Base-by-base conservation (phyloP, 1,284 basidiomycete species). In the Coriolopsis trogii region DNA sequence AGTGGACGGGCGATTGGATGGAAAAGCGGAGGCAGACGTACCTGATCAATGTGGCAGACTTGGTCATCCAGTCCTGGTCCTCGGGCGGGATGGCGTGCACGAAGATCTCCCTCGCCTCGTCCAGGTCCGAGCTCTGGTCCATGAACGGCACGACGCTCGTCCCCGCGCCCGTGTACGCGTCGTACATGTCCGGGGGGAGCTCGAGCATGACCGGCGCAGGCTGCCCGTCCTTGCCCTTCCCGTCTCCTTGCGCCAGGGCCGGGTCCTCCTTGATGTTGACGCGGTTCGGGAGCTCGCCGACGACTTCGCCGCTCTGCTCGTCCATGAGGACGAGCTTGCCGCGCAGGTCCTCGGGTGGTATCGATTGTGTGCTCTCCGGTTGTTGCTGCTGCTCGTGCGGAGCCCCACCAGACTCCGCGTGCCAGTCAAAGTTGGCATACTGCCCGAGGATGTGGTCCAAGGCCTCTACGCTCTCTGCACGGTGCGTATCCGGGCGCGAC, bases 291-390 rank as follows among this genome's bases (percentile, higher is more conserved):
- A 93, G 73, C 64, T 88, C 81, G 1, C 87, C 89, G 9, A 93
- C 75, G 6, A 93, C 76, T 61, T 90, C 81, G 2, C 90, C 89
- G 47, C 79, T 85, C 36, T 82, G 77, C 65, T 92, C 81, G 66
- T 93, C 84, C 56, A 92, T 77, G 48, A 91, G 78, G 8, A 93
- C 81, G 28, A 93, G 77, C 42, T 79, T 80, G 5, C 89, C 88
- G 33, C 84, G 76, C 21, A 87, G 70, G 59, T 87, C 83, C 18
- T 54, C 46, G n/a, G 43, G n/a, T 18, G 38, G 36, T 15, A 15
- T n/a, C 29, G 34, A 34, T 20, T 23, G 36, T 9, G 37, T n/a
- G 24, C 21, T 25, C 10, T 26, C 20, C 12, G 24, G 16, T 24
- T 48, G 33, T 12, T 12, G 33, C 24, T 30, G 28, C 23, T 49